phyloP scores from a whole-genome alignment of 2,329 filamentous ascomycete genomes.

The Fusarium poae region DNA sequence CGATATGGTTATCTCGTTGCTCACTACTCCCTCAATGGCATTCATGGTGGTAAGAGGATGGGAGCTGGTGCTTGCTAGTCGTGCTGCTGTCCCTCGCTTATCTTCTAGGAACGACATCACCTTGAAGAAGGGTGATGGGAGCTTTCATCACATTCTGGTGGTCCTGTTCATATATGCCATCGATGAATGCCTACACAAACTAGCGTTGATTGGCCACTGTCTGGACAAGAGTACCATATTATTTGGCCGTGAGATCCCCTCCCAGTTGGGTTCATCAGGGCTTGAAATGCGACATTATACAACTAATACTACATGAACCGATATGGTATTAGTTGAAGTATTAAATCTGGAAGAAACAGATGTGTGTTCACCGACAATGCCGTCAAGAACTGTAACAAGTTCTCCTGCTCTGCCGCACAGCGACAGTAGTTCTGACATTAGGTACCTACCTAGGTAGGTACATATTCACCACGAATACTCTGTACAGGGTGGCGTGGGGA shows the following conservation, averaged over 20 bases:
- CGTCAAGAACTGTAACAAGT: conserved; percentile 17
- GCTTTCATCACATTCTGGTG: not conserved
- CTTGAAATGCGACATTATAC: not conserved
- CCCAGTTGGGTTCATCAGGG: not conserved
- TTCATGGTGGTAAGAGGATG: not conserved
- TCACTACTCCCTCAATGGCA: not conserved
- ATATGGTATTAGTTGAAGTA: not conserved
- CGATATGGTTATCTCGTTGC: not conserved
- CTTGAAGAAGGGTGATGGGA: not conserved
- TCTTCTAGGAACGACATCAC: not conserved
- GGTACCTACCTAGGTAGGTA: not conserved
- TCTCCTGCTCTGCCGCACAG: conserved; percentile 26
- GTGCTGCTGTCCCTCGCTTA: not conserved
- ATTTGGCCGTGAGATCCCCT: not conserved
- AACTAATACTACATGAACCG: not conserved
- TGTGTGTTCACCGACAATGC: conserved; percentile 25
- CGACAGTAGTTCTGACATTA: conserved; percentile 33
- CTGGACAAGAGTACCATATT: not conserved
- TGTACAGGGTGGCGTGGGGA: conserved; percentile 12
- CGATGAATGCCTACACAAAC: no score
- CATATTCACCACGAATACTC: not conserved
- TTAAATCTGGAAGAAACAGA: not conserved
- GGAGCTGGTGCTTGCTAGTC: not conserved
- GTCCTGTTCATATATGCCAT: not conserved
- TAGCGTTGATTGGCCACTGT: not conserved